A percentile compares a stretch with the other conserved stretches of the same genome.
Conservation (phyloP, 305 asterid species). For the Caryopteris hybrid region DNA sequence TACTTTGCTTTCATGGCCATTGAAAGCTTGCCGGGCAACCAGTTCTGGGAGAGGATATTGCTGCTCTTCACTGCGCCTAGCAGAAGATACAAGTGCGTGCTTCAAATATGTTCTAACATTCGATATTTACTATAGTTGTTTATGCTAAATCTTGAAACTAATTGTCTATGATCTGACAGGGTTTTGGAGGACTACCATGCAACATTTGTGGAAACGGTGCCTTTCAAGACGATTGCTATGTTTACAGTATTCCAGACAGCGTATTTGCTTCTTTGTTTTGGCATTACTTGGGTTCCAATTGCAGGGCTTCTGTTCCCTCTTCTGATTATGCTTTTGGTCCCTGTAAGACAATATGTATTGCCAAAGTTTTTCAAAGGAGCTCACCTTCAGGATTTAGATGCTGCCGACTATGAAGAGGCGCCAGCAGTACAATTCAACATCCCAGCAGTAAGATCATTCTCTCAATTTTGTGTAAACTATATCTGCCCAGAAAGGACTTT, state of each 20-base stretch:
- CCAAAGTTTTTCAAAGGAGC: constrained; percentile 74
- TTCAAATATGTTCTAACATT: background rate
- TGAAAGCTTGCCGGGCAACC: constrained; percentile 89
- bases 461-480: too few relatives aligned
- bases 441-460: constrained; percentile 38
- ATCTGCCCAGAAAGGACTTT: too few relatives aligned
- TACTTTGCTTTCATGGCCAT: constrained; percentile 95
- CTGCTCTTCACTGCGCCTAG: constrained; percentile 79
- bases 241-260: constrained; percentile 68
- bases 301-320: constrained; percentile 86
- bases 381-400: constrained; percentile 88
- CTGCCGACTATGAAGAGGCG: constrained; percentile 85
- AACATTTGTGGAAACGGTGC: constrained; percentile 78
- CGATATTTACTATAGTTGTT: background rate
- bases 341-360: constrained; percentile 63
- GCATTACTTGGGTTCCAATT: constrained; percentile 87
- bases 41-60: constrained; percentile 86
- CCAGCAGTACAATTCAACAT: constrained; percentile 59
- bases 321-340: constrained; percentile 78
- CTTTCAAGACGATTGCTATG: constrained; percentile 67
- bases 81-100: constrained; percentile 69
- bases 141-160: background rate
- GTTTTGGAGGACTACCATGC: constrained; percentile 86
- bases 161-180: constrained; percentile 28
- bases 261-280: constrained; percentile 77